A percentile compares a stretch with the other conserved stretches of the same genome.
These are phyloP conservation scores for Cytospora piceicola DNA, from an alignment of 2,329 filamentous ascomycete genomes.

Conservation along the genomic window DNA sequence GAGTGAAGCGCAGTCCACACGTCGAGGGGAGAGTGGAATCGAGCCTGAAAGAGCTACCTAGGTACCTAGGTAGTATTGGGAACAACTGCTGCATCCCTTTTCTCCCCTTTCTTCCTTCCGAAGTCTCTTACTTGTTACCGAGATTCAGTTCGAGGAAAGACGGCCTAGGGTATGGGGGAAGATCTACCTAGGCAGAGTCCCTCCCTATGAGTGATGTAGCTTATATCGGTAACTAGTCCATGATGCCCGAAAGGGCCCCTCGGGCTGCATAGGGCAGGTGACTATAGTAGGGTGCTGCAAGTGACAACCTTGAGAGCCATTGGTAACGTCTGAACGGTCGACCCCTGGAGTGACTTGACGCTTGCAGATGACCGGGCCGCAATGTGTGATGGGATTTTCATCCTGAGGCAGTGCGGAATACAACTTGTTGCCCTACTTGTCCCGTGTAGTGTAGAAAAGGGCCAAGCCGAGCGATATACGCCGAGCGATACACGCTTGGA, in stretches of 20 bases:
- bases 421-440: not conserved
- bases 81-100: too few species aligned
- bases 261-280: not conserved
- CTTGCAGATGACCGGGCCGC: not conserved
- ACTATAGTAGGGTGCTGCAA: not conserved
- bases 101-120: not conserved
- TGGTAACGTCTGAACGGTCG: not conserved
- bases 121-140: not conserved
- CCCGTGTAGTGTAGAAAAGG: not conserved
- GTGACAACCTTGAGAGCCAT: not conserved
- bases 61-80: too few species aligned
- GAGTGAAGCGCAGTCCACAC: too few species aligned
- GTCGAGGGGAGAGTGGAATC: too few species aligned
- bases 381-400: not conserved
- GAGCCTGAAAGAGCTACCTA: too few species aligned
- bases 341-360: not conserved
- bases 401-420: not conserved
- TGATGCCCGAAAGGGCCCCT: not conserved
- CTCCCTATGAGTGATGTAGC: not conserved
- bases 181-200: not conserved
- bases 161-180: not conserved
- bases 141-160: not conserved
- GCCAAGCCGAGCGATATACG: not conserved
- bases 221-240: not conserved
- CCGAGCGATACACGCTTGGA: conserved; percentile 16